Base-by-base conservation (phyloP, 768 basidiomycete species). In the Boletus coccyginus region DNA sequence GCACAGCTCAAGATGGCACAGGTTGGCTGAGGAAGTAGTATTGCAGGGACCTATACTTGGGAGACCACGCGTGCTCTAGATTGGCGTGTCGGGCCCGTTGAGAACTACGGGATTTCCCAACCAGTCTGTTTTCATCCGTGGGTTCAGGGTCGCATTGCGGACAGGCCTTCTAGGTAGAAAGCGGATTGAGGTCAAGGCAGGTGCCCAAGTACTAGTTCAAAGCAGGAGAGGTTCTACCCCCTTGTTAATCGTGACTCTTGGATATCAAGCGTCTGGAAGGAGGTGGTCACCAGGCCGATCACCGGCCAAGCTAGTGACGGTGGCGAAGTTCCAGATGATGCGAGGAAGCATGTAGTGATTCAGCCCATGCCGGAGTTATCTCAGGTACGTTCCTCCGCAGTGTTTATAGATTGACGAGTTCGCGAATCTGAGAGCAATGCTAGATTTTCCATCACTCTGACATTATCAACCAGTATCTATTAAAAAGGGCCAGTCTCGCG, bases 61-160 rank as follows among this genome's bases (percentile, higher is more conserved):
- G 55, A 62, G 8, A 53, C 57, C 0, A 56, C 47, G 7, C 46
- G 50, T 5, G 29, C 55, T 3, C 2, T 62, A 2, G 55, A 62
- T 7, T 55, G 53, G 54, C 63, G 60, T 7, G 52, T 13, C 3
- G 63, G 63, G 9, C 63, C 64, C 8, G 4, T 3, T 2, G 36
- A 31, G 0, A 12, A 45, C 3, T 33, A 42, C n/a, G 50, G 32
- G 0, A n/a, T 19, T 31, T 0, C 50, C 60, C 7, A 70, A 70
- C 19, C 70, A 72, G 43, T 29, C 61, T 2, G 57, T 70, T 1
- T 71, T 71, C 17, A 65, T 71, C 10, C 62, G 59, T 5, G 70
- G 70, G 8, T 65, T 65, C 40, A 69, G 64, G 24, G 56, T 67
- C 13, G 63, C 66, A 12, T 16, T 60, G 1, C 57, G 66, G 9